A percentile compares a stretch with the other conserved stretches of the same genome.
These are phyloP conservation scores for Tulasnella sp. DNA, from an alignment of 768 basidiomycete genomes.

Conservation along the genomic window DNA sequence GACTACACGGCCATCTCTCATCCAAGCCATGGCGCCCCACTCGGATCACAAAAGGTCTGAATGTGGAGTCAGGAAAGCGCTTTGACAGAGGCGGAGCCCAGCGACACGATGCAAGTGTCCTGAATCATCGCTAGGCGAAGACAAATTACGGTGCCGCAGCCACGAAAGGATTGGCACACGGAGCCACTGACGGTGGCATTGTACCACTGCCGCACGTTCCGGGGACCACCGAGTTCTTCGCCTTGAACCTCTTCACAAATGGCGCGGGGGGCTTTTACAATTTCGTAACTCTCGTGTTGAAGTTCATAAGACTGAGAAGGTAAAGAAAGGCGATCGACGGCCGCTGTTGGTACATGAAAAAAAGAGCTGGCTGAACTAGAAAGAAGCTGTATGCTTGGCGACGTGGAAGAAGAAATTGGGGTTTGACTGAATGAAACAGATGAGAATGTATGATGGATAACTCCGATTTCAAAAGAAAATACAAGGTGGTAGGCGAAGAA, in stretches of 20 bases:
- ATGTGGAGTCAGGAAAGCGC: not conserved
- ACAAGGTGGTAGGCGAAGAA: conserved; percentile 1
- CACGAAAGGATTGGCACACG: not conserved
- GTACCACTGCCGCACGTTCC: not conserved
- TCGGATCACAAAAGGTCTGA: not conserved
- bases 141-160: not conserved
- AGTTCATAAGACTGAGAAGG: not conserved
- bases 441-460: not conserved
- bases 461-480: conserved; percentile 23
- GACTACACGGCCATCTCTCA: not conserved
- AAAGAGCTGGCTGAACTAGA: not conserved
- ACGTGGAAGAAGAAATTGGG: not conserved
- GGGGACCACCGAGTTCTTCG: not conserved
- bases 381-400: not conserved
- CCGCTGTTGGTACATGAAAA: not conserved
- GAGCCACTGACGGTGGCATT: not conserved
- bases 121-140: not conserved
- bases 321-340: not conserved
- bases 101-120: not conserved
- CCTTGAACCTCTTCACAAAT: not conserved
- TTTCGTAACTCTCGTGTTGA: conserved; percentile 8
- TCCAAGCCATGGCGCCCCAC: not conserved
- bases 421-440: not conserved
- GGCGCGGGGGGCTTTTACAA: not conserved
- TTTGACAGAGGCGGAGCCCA: not conserved